Base-by-base conservation (phyloP, 2,329 filamentous ascomycete genomes). In the Hawksworthiomyces lignivorus region DNA sequence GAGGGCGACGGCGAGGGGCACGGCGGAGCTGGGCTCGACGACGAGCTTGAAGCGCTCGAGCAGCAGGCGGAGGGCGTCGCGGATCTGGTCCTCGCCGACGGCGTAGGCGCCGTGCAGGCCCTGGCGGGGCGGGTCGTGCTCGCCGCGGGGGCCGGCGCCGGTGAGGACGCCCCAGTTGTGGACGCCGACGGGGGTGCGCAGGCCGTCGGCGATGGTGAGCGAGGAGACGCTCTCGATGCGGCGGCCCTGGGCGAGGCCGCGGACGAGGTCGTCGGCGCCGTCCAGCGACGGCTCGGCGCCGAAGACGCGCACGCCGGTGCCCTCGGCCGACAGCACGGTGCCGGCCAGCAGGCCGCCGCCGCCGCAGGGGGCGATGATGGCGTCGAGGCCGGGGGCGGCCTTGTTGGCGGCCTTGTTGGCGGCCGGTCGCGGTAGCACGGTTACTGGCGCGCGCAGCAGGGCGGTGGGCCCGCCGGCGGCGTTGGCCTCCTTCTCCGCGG, bases 321-420 rank as follows among this genome's bases (percentile, higher is more conserved):
- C 78, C 34, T 82, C 72, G 52, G 82, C 79, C 48, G 81, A 84
- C 4, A 90, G 80, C 9, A 89, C 87, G 7, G 87, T 80, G 33
- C 90, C 90, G 1, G 80, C 80, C 20, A 95, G 77, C 71, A 97
- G 80, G 3, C 92, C 90, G 7, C 90, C 92, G 19, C 92, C 90
- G 19, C 89, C 87, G 55, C 87, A 82, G 0, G 89, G 89, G 0
- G 87, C 77, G 20, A 97, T 81, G 36, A 96, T 78, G 10, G 79
- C 83, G 58, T 87, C 71, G 1, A 88, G 64, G 0, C 63, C 61
- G 29, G 28, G 24, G 28, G 18, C 21, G 36, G 11, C 9, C 36
- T 57, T 61, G 7, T n/a, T n/a, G n/a, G n/a, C n/a, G n/a, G n/a
- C n/a, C 24, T 12, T 8, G 8, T 26, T 26, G 24, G 24, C 24